Percentiles rank a stretch among this genome's conserved stretches.
Evolutionary conservation across 129 eudicot species (phyloP).

Genomic region (Arctium minus): DNA sequence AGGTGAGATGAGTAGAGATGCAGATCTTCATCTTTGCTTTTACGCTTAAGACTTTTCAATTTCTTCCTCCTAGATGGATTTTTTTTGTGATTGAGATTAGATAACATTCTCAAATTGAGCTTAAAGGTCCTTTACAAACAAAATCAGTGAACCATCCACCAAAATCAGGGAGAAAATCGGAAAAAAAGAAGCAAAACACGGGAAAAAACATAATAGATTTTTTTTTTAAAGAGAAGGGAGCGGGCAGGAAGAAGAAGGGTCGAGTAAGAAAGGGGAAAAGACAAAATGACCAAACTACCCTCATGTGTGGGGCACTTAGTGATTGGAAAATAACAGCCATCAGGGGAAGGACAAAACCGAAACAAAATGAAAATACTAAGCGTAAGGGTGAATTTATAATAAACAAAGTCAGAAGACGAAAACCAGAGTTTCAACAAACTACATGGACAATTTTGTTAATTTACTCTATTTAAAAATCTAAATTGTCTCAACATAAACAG

Average conservation of each 20-base stretch:
- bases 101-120: too few relatives aligned
- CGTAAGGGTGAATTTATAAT: neutral
- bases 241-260: too few relatives aligned
- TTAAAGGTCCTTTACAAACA: too few relatives aligned
- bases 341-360: too few relatives aligned
- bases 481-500: neutral
- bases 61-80: neutral
- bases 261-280: neutral
- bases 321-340: neutral
- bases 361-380: neutral
- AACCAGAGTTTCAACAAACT: neutral
- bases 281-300: neutral
- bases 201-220: too few relatives aligned
- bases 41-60: neutral
- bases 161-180: neutral
- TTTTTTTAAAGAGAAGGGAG: too few relatives aligned
- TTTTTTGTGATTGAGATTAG: too few relatives aligned
- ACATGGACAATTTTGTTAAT: neutral
- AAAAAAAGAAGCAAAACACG: neutral
- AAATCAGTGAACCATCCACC: neutral
- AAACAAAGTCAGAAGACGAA: neutral
- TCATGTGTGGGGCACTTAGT: neutral
- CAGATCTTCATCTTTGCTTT: too few relatives aligned
- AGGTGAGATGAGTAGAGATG: too few relatives aligned
- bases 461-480: too few relatives aligned